Evolutionary conservation across 305 asterid genomes (phyloP).

Genomic region (Fraxinus sp.): DNA sequence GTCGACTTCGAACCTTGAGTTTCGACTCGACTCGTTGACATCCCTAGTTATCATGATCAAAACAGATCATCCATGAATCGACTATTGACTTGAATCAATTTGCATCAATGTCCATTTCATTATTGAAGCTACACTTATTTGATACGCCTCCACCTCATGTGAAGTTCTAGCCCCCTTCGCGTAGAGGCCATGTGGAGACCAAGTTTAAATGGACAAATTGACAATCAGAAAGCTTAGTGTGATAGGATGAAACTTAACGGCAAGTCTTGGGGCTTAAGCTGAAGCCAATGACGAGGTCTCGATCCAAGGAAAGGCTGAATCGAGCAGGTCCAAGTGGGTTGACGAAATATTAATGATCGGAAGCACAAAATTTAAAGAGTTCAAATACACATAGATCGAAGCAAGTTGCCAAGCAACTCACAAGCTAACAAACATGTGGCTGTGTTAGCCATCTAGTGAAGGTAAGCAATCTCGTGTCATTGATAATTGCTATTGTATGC

Average conservation of each 20-base stretch:
- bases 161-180: not conserved
- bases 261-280: not conserved
- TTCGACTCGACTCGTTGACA: too few relatives aligned
- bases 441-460: not conserved
- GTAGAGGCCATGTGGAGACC: not conserved
- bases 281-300: not conserved
- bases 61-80: too few relatives aligned
- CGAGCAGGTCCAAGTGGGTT: too few relatives aligned
- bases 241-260: not conserved
- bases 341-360: not conserved
- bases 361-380: not conserved
- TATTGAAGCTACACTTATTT: not conserved
- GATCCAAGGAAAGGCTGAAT: not conserved
- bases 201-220: not conserved
- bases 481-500: not conserved
- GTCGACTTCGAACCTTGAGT: too few relatives aligned
- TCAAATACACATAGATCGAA: not conserved
- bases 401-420: not conserved
- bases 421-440: not conserved
- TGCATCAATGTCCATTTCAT: not conserved
- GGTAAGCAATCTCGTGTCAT: not conserved
- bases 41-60: too few relatives aligned
- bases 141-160: not conserved
- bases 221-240: not conserved
- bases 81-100: too few relatives aligned